Percentiles rank a stretch among this genome's conserved stretches.
Evolutionary conservation across 2,329 filamentous ascomycete genomes (phyloP).

Genomic region (Pseudogymnoascus sp.): DNA sequence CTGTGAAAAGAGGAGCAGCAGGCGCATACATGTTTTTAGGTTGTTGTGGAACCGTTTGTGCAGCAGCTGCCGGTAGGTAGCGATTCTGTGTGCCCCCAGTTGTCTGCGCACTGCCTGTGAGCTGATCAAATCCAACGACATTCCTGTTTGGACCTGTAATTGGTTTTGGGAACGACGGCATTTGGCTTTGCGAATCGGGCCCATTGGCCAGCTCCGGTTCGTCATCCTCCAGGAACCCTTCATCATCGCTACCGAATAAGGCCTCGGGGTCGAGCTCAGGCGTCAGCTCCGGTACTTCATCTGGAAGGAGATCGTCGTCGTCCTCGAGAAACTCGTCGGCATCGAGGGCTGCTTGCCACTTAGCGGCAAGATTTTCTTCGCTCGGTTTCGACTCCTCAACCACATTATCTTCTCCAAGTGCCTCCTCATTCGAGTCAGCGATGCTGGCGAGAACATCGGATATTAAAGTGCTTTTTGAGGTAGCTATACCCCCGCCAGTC

Average conservation of each 20-base stretch:
- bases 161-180: constrained; percentile 22
- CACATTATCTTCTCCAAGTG: constrained; percentile 8
- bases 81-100: constrained; percentile 17
- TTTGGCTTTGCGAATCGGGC: constrained; percentile 20
- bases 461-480: constrained; percentile 22
- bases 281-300: constrained; percentile 35
- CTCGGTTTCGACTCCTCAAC: constrained; percentile 1
- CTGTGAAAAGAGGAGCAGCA: constrained; percentile 24
- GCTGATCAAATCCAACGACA: constrained; percentile 17
- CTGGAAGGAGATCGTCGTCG: constrained; percentile 51
- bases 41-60: constrained; percentile 7
- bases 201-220: constrained; percentile 17
- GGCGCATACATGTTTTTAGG: constrained; percentile 23
- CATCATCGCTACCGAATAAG: constrained; percentile 75
- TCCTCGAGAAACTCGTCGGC: constrained; percentile 55
- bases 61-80: constrained; percentile 22
- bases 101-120: constrained; percentile 13
- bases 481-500: constrained; percentile 21
- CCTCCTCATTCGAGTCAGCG: constrained; percentile 30
- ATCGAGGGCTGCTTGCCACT: constrained; percentile 75
- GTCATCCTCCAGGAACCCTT: constrained; percentile 66
- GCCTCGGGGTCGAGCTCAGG: constrained; percentile 51
- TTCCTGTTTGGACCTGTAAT: constrained; percentile 27
- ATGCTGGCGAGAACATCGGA: constrained; percentile 21
- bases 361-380: constrained; percentile 63